Percentiles rank a stretch among this genome's conserved stretches.
These are phyloP conservation scores for Schoenoplectus triqueter DNA, from an alignment of 202 grass and related monocot genomes.

Conservation along the genomic window DNA sequence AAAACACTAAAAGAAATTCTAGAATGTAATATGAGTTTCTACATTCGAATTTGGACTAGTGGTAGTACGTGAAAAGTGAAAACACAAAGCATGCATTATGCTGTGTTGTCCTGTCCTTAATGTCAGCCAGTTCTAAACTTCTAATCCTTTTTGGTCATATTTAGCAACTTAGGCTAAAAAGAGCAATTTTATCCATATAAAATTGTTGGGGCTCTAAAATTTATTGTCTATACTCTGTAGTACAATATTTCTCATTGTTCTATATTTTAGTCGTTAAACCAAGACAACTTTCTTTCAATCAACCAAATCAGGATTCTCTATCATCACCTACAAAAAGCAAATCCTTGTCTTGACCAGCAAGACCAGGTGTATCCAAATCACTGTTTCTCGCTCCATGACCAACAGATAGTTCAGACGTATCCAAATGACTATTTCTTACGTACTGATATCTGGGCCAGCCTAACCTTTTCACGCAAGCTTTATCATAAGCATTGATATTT, in stretches of 20 bases:
- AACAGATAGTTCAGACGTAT: conserved; percentile 47
- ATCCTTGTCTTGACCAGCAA: conserved; percentile 52
- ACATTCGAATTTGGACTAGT: neutral
- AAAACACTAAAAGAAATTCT: conserved; percentile 4
- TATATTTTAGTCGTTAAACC: conserved; percentile 5
- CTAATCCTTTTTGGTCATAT: neutral
- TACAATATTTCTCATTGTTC: too few species aligned
- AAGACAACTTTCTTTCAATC: conserved; percentile 22
- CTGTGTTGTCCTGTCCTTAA: too few species aligned
- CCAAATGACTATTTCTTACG: conserved; percentile 29
- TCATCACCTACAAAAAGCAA: conserved; percentile 48
- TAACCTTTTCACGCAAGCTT: conserved; percentile 50
- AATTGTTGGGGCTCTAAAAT: neutral
- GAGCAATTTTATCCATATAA: neutral
- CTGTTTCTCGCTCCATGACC: conserved; percentile 39
- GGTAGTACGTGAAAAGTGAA: neutral
- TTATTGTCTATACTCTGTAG: neutral
- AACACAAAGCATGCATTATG: neutral
- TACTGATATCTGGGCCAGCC: conserved; percentile 35
- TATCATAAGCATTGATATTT: conserved; percentile 81
- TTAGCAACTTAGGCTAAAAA: neutral
- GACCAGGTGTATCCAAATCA: conserved; percentile 44
- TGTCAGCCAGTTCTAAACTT: neutral
- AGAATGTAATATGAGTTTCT: conserved; percentile 2
- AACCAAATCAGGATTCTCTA: conserved; percentile 35